Conservation (phyloP, 2,329 filamentous ascomycete species). For the Elsinoe australis region DNA sequence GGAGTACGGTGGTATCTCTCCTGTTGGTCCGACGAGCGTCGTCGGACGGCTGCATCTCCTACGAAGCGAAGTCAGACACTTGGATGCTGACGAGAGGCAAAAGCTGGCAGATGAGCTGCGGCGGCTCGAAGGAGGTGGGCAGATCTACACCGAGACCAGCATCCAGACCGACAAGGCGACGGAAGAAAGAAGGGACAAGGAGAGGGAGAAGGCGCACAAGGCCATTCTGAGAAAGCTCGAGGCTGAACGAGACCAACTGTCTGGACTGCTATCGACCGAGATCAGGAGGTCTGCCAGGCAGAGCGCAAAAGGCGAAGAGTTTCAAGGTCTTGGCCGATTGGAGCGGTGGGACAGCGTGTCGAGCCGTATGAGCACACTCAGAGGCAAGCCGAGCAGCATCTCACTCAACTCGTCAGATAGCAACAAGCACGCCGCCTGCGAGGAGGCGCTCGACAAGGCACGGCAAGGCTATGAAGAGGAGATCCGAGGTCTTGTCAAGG, state of each 20-base stretch:
- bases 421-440: constrained; percentile 17
- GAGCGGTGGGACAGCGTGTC: constrained; percentile 10
- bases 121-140: background rate
- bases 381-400: constrained; percentile 2
- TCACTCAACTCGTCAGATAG: constrained; percentile 17
- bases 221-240: constrained; percentile 21
- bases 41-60: constrained; percentile 7
- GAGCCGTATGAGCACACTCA: constrained; percentile 10
- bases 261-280: constrained; percentile 5
- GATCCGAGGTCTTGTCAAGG: constrained; percentile 39
- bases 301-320: constrained; percentile 10
- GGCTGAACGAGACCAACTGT: constrained; percentile 21
- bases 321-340: background rate
- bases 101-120: constrained; percentile 3
- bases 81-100: constrained; percentile 6
- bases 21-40: constrained; percentile 1
- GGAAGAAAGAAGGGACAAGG: constrained; percentile 5
- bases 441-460: constrained; percentile 26
- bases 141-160: background rate
- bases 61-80: constrained; percentile 1
- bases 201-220: constrained; percentile 3
- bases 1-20: constrained; percentile 7
- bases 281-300: constrained; percentile 5
- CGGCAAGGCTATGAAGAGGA: constrained; percentile 30
- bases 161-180: background rate